Evolutionary conservation across 768 basidiomycete genomes (phyloP), one percentile per base, ranked within the genome.

Genomic region (Boletus huronensis): DNA sequence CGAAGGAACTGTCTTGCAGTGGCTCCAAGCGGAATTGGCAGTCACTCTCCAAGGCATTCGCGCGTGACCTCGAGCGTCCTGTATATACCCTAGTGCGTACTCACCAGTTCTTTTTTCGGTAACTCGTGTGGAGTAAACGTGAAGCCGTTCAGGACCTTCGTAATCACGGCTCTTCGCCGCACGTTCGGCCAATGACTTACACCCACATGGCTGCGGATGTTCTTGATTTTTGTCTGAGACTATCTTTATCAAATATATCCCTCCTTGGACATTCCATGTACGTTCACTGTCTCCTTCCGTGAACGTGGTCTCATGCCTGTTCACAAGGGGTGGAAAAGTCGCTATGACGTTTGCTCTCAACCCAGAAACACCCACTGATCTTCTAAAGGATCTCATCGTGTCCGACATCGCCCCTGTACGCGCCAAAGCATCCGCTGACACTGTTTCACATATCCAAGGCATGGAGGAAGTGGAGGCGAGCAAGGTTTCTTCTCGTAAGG

Each of bases 251-350:
- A 3, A 74, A 87, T 17, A 79, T 94, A 17, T 82, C 88, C 3
- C 77, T 97, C 5, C 74, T 96, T 4, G 94, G 94, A 0, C 94
- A 96, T 67, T 95, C 93, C 3, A 94, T 96, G 93, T 93, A 60
- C 51, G 87, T 74, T 53, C 19, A 35, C 3, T 14, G 16, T 17
- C 34, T 48, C 29, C 9, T 46, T 26, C 19, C 29, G 7, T 16
- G 11, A 13, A 32, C 17, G 17, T 54, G 6, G 7, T 29, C 43
- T 64, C 35, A 54, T 49, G 17, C 4, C n/a, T 34, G 9, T 60
- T 45, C 9, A 25, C 39, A 58, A 93, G 90, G 90, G 93, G 93
- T 48, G 93, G 90, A 21, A 94, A 93, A 67, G 84, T 82, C 3
- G 87, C 87, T 0, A 89, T 90, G 87, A 65, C 83, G 1, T 72